These are phyloP conservation scores for Pseudogymnoascus sp. DNA, from an alignment of 2,329 filamentous ascomycete species.

Conservation along the genomic window DNA sequence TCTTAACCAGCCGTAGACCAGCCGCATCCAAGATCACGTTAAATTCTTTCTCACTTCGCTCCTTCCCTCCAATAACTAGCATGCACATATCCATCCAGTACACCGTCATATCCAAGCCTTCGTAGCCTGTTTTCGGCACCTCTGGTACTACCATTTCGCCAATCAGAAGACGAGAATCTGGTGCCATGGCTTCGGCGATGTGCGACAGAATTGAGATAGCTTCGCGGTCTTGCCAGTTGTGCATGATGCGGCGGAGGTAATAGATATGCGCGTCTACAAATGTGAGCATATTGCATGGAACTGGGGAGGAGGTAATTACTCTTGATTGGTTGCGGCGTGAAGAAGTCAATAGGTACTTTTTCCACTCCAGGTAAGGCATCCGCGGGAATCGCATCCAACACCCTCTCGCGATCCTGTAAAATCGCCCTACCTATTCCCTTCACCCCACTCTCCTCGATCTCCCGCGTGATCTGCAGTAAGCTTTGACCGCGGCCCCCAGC, in stretches of 20 bases:
- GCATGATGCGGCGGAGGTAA: constrained; percentile 21
- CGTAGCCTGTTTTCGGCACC: not conserved
- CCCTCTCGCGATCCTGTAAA: not conserved
- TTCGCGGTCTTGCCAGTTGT: constrained; percentile 19
- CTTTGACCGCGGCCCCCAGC: not conserved
- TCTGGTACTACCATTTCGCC: constrained; percentile 17
- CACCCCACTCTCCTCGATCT: constrained; percentile 2
- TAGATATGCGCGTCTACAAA: constrained; percentile 20
- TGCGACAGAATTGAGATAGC: constrained; percentile 16
- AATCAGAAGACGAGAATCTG: constrained; percentile 17
- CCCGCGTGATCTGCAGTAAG: not conserved
- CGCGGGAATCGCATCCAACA: not conserved
- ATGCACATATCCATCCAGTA: constrained; percentile 17
- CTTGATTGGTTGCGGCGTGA: constrained; percentile 6
- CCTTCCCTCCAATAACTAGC: constrained; percentile 16
- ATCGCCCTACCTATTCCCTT: not conserved
- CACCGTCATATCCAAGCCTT: constrained; percentile 10
- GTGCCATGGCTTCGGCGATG: constrained; percentile 18
- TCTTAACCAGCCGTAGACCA: constrained; percentile 15
- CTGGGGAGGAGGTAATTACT: not conserved
- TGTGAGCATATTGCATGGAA: not conserved
- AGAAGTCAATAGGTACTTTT: constrained; percentile 1
- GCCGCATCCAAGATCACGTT: constrained; percentile 11
- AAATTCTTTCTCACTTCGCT: constrained; percentile 14
- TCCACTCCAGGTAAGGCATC: not conserved